Evolutionary conservation across 108 stramenopile species (phyloP).

Genomic region (Poteriospumella lacustris): DNA sequence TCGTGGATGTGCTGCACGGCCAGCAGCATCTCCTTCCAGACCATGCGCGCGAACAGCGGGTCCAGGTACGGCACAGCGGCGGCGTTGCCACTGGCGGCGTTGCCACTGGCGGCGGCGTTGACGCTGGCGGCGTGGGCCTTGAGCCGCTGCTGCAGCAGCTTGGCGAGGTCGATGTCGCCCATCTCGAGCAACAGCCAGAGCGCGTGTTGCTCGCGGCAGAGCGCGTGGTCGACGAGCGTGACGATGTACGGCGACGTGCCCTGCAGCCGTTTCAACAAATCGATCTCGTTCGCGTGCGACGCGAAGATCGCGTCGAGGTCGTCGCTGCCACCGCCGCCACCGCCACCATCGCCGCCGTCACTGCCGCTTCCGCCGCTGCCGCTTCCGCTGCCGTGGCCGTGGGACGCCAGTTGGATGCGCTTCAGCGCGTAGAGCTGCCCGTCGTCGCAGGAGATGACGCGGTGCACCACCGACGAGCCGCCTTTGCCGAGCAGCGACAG

Average conservation of each 20-base stretch:
- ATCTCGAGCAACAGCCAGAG: slow-evolving; percentile 79
- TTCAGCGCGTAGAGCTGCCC: slow-evolving; percentile 86
- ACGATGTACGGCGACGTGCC: slow-evolving; percentile 83
- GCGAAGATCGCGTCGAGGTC: slow-evolving; percentile 44
- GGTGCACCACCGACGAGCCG: not conserved
- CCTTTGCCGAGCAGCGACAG: slow-evolving; percentile 20
- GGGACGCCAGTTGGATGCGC: slow-evolving; percentile 82
- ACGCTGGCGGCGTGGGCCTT: not conserved
- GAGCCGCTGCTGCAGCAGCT: slow-evolving; percentile 68
- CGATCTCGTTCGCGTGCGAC: slow-evolving; percentile 95
- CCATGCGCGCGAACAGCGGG: slow-evolving; percentile 90
- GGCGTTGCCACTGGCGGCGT: not conserved
- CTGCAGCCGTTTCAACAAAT: slow-evolving; percentile 69
- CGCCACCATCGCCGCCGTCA: too few relatives aligned
- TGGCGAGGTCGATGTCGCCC: slow-evolving; percentile 91
- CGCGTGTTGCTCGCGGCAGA: slow-evolving; percentile 75
- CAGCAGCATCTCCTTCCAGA: slow-evolving; percentile 97
- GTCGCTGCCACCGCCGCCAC: slow-evolving; percentile 33
- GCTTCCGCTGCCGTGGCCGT: too few relatives aligned
- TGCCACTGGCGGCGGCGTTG: not conserved
- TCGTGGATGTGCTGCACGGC: slow-evolving; percentile 96
- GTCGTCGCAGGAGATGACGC: slow-evolving; percentile 30
- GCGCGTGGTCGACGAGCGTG: slow-evolving; percentile 76
- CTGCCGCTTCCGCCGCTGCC: slow-evolving; percentile 30
- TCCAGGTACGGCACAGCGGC: slow-evolving; percentile 48